Evolutionary conservation across 179 eudicot species (phyloP), one percentile per base, ranked within the genome.

Genomic region (Monotropa hypopitys): DNA sequence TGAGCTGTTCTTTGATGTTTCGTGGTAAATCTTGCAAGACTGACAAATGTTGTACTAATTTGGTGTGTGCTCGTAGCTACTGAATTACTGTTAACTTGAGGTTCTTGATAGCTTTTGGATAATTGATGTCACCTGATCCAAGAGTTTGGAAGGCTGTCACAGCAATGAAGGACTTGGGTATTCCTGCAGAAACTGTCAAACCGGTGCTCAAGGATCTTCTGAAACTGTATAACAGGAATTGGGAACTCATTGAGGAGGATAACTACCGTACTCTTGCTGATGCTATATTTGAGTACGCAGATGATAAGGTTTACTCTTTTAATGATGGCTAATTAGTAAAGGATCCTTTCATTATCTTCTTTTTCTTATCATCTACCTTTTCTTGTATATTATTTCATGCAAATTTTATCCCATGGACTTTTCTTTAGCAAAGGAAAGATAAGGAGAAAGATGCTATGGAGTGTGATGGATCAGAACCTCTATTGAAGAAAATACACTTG

Each of bases 211-310:
- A 82, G 82, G 79, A 80, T 59, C 91, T 88, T 65, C 61, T 90
- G 62, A 68, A 76, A 57, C 30, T 86, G 81, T 90, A 78, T 80
- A 87, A 88, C 21, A 90, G 82, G 49, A 90, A 87, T 65, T 90
- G 93, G 93, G 86, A 85, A 51, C 85, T 82, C 46, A 90, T 90
- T 32, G 91, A 90, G 74, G 91, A 77, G 69, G 91, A 90, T 42
- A 88, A 85, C 75, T 90, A 88, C 71, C 75, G 88, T 53, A 86
- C 79, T 45, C 92, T 90, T 53, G 89, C 89, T 1, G 94, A 90
- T 86, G 82, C 89, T 77, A 88, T 88, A 51, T 87, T 88, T 80
- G 92, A 90, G 63, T 26, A 11, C 2, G 70, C 47, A 40, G 79
- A 75, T 10, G 80, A 70, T 8, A 20, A 80, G 80, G 79, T 80